phyloP scores from a whole-genome alignment of 352 stramenopile species.

The Phytopythium vexans region DNA sequence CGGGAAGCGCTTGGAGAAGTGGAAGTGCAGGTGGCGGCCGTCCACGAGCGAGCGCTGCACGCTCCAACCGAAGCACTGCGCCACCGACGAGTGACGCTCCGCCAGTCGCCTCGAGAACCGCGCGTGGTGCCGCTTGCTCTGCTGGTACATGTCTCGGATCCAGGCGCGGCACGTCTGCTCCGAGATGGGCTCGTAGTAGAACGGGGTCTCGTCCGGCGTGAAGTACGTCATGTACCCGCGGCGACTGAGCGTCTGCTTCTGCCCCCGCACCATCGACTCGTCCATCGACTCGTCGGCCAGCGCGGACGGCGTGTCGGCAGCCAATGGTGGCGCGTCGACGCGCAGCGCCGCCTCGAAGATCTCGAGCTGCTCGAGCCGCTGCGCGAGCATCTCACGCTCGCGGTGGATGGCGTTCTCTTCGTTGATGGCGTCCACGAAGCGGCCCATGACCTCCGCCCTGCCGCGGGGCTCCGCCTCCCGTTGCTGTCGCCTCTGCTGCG shows the following conservation, averaged over 20 bases:
- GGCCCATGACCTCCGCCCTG: slow-evolving; percentile 5
- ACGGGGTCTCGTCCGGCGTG: slow-evolving; percentile 31
- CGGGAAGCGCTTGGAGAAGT: slow-evolving; percentile 32
- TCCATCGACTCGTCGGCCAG: no score
- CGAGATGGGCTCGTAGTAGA: slow-evolving; percentile 41
- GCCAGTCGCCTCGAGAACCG: slow-evolving; percentile 14
- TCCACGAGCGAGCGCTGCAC: slow-evolving; percentile 28
- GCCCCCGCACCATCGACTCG: slow-evolving; percentile 2
- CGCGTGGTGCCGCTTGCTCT: slow-evolving; percentile 20
- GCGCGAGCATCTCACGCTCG: slow-evolving; percentile 22
- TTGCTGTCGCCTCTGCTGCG: slow-evolving; percentile 4
- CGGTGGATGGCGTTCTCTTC: slow-evolving; percentile 22
- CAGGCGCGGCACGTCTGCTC: slow-evolving; percentile 15
- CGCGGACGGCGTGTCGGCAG: no score
- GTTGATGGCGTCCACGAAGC: slow-evolving; percentile 23
- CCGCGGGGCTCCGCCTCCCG: neutral
- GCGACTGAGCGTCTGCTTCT: slow-evolving; percentile 9
- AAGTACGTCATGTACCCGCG: slow-evolving; percentile 36
- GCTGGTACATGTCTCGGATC: slow-evolving; percentile 21
- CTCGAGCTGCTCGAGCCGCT: slow-evolving; percentile 25
- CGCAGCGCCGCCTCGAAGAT: slow-evolving; percentile 27
- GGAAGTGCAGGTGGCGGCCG: slow-evolving; percentile 30
- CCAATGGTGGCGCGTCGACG: slow-evolving; percentile 16
- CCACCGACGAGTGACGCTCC: slow-evolving; percentile 9
- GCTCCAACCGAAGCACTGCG: slow-evolving; percentile 38